A percentile compares a stretch with the other conserved stretches of the same genome.
These are phyloP conservation scores for Olyra latifolia DNA, from an alignment of 176 grass and related monocot genomes.

Conservation along the genomic window DNA sequence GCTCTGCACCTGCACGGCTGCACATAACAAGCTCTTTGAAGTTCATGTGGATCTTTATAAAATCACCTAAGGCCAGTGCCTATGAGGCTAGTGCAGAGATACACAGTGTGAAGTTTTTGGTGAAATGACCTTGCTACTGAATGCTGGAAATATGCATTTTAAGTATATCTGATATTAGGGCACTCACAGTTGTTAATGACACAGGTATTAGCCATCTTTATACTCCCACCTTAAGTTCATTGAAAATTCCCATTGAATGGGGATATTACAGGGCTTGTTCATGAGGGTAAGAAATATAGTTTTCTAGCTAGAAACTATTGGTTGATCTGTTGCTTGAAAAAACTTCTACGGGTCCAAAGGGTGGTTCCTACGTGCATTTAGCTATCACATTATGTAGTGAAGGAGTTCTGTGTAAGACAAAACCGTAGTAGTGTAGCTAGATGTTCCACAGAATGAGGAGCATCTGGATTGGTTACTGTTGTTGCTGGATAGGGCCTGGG, in stretches of 20 bases:
- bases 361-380: neutral
- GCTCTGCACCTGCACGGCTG: neutral
- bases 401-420: neutral
- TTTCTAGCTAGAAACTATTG: slow-evolving; percentile 15
- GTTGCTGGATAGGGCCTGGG: neutral
- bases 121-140: neutral
- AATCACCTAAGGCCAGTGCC: neutral
- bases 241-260: neutral
- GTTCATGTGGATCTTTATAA: neutral
- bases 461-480: slow-evolving; percentile 4
- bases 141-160: neutral
- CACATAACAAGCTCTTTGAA: neutral
- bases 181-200: neutral
- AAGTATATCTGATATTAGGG: neutral
- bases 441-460: neutral
- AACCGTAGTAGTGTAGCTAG: neutral
- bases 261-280: neutral
- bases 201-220: neutral
- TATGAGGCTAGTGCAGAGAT: neutral
- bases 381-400: neutral
- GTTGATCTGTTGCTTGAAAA: neutral
- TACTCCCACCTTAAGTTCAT: neutral
- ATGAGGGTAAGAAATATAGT: neutral
- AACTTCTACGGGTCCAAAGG: neutral
- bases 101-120: neutral